phyloP scores from a whole-genome alignment of 1,139 yeast species.

The Spencermartinsiella ligniputridi region DNA sequence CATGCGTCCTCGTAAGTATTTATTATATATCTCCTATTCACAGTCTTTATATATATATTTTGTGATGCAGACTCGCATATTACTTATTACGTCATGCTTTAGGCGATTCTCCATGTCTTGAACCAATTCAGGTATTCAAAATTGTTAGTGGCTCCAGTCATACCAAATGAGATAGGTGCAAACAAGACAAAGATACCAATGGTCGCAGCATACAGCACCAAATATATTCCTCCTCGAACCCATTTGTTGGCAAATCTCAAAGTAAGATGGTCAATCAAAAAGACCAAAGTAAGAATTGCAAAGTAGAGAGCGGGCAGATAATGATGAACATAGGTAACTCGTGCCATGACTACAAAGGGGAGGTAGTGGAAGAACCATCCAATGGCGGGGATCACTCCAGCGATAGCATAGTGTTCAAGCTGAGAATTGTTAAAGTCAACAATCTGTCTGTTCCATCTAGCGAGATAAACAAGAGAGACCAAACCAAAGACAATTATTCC shows the following conservation, averaged over 20 bases:
- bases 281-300: conserved; percentile 79
- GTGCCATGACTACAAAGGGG: conserved; percentile 91
- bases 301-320: conserved; percentile 95
- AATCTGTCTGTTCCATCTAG: conserved; percentile 94
- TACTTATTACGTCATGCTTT: no score
- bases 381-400: conserved; percentile 83
- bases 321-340: conserved; percentile 97
- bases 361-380: conserved; percentile 94
- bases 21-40: conserved; percentile 3
- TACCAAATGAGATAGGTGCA: conserved; percentile 80
- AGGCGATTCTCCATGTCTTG: conserved; percentile 60
- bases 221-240: conserved; percentile 30
- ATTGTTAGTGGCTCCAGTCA: conserved; percentile 72
- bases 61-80: no score
- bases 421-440: conserved; percentile 53
- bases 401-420: conserved; percentile 53
- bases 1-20: not conserved
- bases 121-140: conserved; percentile 74
- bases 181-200: conserved; percentile 68
- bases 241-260: conserved; percentile 38
- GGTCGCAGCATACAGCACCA: conserved; percentile 49
- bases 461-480: conserved; percentile 51
- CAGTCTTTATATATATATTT: no score
- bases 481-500: conserved; percentile 61
- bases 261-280: conserved; percentile 64